Conservation (phyloP, 2,329 filamentous ascomycete genomes). For the Aspergillus fischeri region DNA sequence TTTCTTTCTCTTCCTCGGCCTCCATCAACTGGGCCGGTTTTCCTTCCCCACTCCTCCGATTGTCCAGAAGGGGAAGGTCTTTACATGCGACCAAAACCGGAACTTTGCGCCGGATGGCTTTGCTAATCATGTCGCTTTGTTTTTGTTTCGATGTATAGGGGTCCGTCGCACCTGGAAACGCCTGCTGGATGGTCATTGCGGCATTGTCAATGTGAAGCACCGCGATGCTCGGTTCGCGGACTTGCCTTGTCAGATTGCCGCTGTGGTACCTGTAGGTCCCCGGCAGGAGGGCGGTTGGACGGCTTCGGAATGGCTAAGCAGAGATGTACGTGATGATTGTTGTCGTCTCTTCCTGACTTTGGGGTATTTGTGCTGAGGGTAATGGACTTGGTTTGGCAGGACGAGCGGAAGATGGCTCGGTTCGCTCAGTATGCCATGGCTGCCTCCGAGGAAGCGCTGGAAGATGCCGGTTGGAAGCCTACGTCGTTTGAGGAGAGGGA, state of each 20-base stretch:
- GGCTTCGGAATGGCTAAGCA: conserved; percentile 42
- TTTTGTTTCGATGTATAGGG: conserved; percentile 42
- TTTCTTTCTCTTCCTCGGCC: not conserved
- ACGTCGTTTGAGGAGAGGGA: conserved; percentile 60
- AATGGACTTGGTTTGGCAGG: conserved; percentile 35
- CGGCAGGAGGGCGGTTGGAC: conserved; percentile 42
- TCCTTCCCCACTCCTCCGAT: conserved; percentile 8
- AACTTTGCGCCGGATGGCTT: not conserved
- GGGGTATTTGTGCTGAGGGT: not conserved
- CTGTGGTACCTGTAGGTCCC: conserved; percentile 64
- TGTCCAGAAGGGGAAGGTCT: conserved; percentile 30
- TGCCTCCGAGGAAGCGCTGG: conserved; percentile 77
- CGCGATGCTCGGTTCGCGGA: conserved; percentile 62
- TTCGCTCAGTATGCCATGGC: conserved; percentile 92
- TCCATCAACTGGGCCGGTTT: conserved; percentile 2
- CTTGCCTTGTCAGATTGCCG: conserved; percentile 81
- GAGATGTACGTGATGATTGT: conserved; percentile 31
- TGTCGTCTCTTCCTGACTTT: not conserved
- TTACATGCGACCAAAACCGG: conserved; percentile 9
- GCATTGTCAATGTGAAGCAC: conserved; percentile 68
- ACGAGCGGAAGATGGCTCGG: conserved; percentile 75
- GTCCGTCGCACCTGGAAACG: conserved; percentile 73
- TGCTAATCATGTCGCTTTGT: conserved; percentile 1
- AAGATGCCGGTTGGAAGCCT: conserved; percentile 74
- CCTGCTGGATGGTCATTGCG: conserved; percentile 73